Conservation (phyloP, 2,329 filamentous ascomycete genomes). For the Cladosporium phlei region DNA sequence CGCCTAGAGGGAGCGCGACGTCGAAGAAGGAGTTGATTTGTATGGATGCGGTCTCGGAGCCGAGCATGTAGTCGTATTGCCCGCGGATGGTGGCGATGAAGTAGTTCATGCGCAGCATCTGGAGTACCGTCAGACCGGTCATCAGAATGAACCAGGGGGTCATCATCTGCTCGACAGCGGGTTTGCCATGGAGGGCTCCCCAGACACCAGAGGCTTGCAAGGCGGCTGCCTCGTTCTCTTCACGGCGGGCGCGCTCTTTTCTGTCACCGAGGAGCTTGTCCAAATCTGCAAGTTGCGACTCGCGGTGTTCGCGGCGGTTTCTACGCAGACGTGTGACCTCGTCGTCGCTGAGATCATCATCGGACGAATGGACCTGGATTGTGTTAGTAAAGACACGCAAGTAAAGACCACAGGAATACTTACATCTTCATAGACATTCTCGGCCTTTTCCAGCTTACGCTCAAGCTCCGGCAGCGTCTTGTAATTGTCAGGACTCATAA, state of each 20-base stretch:
- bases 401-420: background rate
- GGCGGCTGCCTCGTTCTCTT: constrained; percentile 19
- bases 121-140: constrained; percentile 63
- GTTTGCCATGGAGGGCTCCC: constrained; percentile 74
- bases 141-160: constrained; percentile 83
- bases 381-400: constrained; percentile 4
- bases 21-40: constrained; percentile 81
- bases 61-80: constrained; percentile 77
- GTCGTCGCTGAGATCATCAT: constrained; percentile 52
- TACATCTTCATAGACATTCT: constrained; percentile 43
- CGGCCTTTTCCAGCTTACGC: constrained; percentile 70
- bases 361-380: constrained; percentile 48
- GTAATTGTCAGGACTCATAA: constrained; percentile 40
- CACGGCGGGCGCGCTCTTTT: constrained; percentile 63
- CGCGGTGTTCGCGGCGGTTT: constrained; percentile 54
- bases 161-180: constrained; percentile 66
- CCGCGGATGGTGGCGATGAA: constrained; percentile 80
- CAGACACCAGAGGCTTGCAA: constrained; percentile 58
- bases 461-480: constrained; percentile 68
- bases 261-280: constrained; percentile 63
- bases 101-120: constrained; percentile 66
- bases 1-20: constrained; percentile 71
- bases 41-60: constrained; percentile 55
- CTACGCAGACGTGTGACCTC: constrained; percentile 53
- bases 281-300: constrained; percentile 65